Evolutionary conservation across 2,329 filamentous ascomycete genomes (phyloP), one percentile per base, ranked within the genome.

Genomic region (Cladophialophora psammophila): DNA sequence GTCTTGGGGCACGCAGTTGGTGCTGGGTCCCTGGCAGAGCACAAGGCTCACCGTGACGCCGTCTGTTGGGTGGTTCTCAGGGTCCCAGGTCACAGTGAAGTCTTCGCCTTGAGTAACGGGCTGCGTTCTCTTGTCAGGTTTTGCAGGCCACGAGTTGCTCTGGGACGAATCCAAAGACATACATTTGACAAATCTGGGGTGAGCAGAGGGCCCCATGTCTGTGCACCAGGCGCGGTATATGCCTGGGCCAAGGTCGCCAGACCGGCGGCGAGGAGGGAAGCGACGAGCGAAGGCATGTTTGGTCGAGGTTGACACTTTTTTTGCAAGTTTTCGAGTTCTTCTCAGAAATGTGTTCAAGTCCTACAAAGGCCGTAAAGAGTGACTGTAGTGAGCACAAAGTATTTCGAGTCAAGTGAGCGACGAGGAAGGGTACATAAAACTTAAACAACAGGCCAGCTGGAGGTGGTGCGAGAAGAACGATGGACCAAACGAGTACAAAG

Each of bases 191-290:
- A 40, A 50, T 72, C 69, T 18, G 72, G 72, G 8, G 64, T 69
- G 35, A 73, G 66, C n/a, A 73, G 62, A n/a, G 72, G 54, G 26
- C 72, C 72, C 63, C 67, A 73, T 15, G 71, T 70, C 5, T 48
- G 42, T 18, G 58, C 60, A 7, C 32, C 54, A 5, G 72, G 72
- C 45, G 68, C 58, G 53, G 72, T 73, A 59, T 64, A 73, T 18
- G 81, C 94, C 66, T 93, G 88, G 20, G 98, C 86, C 0, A 89
- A 81, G 12, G 88, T 87, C 40, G 87, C 88, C 72, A 90, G 88
- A 31, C 87, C 88, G n/a, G 87, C 87, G n/a, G 87, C 87, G 26
- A 83, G 84, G 72, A 83, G 85, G 48, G 87, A 26, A 54, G 54
- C 20, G 35, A 66, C 9, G 36, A 65, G 5, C 13, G 68, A 68